Evolutionary conservation across 83 land plant species (phyloP).

Genomic region (Thuja plicata): DNA sequence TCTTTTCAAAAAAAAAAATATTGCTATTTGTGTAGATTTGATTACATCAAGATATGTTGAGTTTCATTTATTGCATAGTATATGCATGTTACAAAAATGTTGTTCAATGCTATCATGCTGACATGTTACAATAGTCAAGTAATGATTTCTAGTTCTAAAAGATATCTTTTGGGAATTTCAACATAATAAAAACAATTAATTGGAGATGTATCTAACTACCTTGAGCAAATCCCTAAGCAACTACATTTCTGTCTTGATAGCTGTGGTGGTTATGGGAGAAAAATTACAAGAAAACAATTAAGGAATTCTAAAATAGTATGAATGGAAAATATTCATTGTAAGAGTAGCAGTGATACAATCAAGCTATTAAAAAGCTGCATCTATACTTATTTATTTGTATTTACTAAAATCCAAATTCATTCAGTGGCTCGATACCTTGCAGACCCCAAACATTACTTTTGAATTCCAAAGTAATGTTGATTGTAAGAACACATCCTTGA

Average conservation of each 20-base stretch:
- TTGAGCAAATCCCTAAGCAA: neutral
- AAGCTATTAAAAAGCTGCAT: neutral
- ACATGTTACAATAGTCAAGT: too few relatives aligned
- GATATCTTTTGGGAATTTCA: too few relatives aligned
- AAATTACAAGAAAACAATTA: too few relatives aligned
- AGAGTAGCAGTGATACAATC: neutral
- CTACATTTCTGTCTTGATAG: neutral
- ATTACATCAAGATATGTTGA: too few relatives aligned
- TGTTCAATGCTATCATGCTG: too few relatives aligned
- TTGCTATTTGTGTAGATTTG: too few relatives aligned
- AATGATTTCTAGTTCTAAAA: too few relatives aligned
- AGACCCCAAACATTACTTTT: conserved; percentile 20
- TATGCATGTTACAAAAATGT: too few relatives aligned
- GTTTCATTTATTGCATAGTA: too few relatives aligned
- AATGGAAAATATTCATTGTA: neutral
- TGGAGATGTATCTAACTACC: neutral
- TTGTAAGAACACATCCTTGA: conserved; percentile 12
- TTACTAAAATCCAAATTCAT: neutral
- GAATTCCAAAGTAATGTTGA: conserved; percentile 15
- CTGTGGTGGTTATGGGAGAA: neutral
- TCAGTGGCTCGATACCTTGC: conserved; percentile 9
- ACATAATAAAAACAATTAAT: too few relatives aligned
- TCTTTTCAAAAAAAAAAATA: too few relatives aligned
- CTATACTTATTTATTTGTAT: neutral
- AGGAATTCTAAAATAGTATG: neutral